phyloP scores from a whole-genome alignment of 179 eudicot species.

The Beta corolliflora region DNA sequence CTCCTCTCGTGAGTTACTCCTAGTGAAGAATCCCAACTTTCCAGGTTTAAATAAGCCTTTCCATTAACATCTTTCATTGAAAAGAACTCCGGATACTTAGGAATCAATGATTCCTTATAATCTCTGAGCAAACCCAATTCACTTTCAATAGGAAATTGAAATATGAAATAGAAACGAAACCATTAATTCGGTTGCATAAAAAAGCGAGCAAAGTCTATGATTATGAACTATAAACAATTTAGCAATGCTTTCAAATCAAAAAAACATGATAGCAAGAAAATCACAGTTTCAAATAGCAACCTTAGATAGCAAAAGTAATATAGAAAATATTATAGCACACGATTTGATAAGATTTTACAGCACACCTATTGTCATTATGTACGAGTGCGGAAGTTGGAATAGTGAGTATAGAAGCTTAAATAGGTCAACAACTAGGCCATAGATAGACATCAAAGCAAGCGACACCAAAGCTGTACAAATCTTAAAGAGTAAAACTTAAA shows the following conservation, averaged over 20 bases:
- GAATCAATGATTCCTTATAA: conserved; percentile 56
- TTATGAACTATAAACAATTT: too few species aligned
- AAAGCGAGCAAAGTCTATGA: too few species aligned
- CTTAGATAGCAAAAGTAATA: neutral
- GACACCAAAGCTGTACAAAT: conserved; percentile 31
- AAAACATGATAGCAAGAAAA: too few species aligned
- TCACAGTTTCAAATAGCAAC: neutral
- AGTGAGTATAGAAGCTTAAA: conserved; percentile 60
- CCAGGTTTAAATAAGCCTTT: conserved; percentile 54
- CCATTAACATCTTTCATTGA: conserved; percentile 58
- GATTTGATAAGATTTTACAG: neutral
- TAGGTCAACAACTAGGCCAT: conserved; percentile 41
- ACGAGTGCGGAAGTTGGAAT: conserved; percentile 51
- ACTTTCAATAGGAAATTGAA: conserved; percentile 20
- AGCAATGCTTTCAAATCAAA: too few species aligned
- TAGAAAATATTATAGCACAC: neutral
- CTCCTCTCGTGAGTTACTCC: conserved; percentile 79
- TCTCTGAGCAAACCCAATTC: conserved; percentile 82
- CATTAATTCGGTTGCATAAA: too few species aligned
- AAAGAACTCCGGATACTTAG: conserved; percentile 68
- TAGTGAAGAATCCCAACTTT: conserved; percentile 79
- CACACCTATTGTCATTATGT: conserved; percentile 64
- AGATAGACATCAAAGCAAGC: conserved; percentile 41
- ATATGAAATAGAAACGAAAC: too few species aligned
- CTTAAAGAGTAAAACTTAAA: neutral